Evolutionary conservation across 345 rosid species (phyloP), one percentile per base, ranked within the genome.

Genomic region (Populus ilicifolia): DNA sequence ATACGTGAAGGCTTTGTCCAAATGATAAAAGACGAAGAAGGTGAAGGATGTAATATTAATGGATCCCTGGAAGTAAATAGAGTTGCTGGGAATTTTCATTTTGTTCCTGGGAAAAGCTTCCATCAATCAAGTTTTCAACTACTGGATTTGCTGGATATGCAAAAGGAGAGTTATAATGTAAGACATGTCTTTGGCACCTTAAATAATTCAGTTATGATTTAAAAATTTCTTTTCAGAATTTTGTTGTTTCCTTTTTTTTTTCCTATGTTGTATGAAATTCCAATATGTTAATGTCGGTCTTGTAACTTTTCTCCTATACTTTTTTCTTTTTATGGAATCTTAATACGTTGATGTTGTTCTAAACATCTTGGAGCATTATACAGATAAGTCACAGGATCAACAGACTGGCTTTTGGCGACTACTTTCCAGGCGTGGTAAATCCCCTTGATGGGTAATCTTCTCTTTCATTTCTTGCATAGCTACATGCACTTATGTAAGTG

Each of bases 81-180:
- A 84, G 97, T 96, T 54, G 99, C 98, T 9, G 99, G 99, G 36
- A 96, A 91, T 84, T 96, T 96, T 80, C 98, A 93, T 85, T 96
- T 96, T 89, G 93, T 93, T 67, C 98, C 98, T 62, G 97, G 97
- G 82, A 96, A 96, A 86, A 91, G 97, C 88, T 91, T 96, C 82
- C 97, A 91, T 79, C 95, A 90, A 71, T 85, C 94, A 33, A 89
- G 86, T 10, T 83, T 92, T 73, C 92, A 87, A 67, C 81, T 91
- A 39, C 94, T 88, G 61, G 99, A 93, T 84, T 81, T 90, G 79
- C 86, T 92, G 79, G 85, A 92, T 48, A 86, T 93, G 79, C 96
- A 92, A 29, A 88, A 78, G 78, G 94, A 93, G 48, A 89, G 86
- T 72, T 92, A 92, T 76, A 93, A 96, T 80, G 99, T 96, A 88